Evolutionary conservation across 108 stramenopile species (phyloP).

Genomic region (Nitzschia inconspicua): DNA sequence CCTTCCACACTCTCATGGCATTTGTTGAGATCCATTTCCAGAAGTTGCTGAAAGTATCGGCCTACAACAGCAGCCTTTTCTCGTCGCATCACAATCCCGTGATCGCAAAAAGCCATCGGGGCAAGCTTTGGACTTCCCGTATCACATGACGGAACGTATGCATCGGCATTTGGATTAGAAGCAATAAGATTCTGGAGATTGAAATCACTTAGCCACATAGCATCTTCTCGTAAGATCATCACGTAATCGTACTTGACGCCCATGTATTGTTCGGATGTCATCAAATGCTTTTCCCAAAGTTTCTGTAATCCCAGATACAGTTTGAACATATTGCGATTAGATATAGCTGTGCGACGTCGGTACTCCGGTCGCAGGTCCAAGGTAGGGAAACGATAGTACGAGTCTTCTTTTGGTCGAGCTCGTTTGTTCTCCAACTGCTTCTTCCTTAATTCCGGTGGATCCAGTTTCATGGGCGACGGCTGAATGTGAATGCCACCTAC

Average conservation of each 20-base stretch:
- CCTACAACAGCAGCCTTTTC: slow-evolving; percentile 6
- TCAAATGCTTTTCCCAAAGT: slow-evolving; percentile 13
- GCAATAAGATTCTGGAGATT: slow-evolving; percentile 6
- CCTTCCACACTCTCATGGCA: slow-evolving; percentile 1
- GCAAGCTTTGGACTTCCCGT: neutral
- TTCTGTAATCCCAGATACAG: slow-evolving; percentile 8
- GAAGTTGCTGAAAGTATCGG: neutral
- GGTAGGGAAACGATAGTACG: slow-evolving; percentile 12
- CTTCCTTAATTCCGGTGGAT: neutral
- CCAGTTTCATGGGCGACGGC: slow-evolving; percentile 8
- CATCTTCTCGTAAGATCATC: slow-evolving; percentile 14
- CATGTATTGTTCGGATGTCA: slow-evolving; percentile 1
- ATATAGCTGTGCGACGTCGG: slow-evolving; percentile 4
- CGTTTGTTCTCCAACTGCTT: slow-evolving; percentile 2
- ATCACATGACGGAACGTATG: slow-evolving; percentile 5
- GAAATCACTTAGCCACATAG: slow-evolving; percentile 4
- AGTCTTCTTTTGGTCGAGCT: slow-evolving; percentile 7
- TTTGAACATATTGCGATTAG: slow-evolving; percentile 13
- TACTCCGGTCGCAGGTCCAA: slow-evolving; percentile 6
- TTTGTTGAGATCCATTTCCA: neutral
- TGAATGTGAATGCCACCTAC: slow-evolving; percentile 12
- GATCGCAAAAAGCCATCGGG: neutral
- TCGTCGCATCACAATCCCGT: slow-evolving; percentile 4
- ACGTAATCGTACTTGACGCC: slow-evolving; percentile 6
- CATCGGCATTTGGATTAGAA: slow-evolving; percentile 3